Conservation (phyloP, 2,329 filamentous ascomycete species). For the Epichloe scottii region DNA sequence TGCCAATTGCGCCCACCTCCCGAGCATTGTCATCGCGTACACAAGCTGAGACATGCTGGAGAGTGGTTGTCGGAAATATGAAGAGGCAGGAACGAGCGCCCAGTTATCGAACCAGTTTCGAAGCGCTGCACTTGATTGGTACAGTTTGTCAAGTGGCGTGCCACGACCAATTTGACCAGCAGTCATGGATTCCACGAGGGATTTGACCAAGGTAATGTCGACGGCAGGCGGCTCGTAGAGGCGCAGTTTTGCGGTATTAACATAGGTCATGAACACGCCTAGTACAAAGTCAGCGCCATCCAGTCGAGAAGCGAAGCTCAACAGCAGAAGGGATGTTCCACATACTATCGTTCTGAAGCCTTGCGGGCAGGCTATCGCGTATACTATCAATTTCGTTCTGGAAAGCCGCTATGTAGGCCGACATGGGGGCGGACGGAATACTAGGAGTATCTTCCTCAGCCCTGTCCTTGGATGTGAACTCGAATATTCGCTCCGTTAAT, state of each 20-base stretch:
- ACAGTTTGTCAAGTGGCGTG: slow-evolving; percentile 36
- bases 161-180: slow-evolving; percentile 23
- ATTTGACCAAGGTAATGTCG: slow-evolving; percentile 26
- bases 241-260: slow-evolving; percentile 28
- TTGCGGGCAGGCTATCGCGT: slow-evolving; percentile 20
- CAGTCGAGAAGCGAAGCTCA: background rate
- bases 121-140: slow-evolving; percentile 33
- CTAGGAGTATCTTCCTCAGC: slow-evolving; percentile 20
- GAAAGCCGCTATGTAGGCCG: slow-evolving; percentile 34
- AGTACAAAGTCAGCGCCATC: background rate
- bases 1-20: slow-evolving; percentile 36
- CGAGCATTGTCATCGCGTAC: slow-evolving; percentile 37
- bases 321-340: background rate
- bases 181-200: slow-evolving; percentile 30
- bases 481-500: slow-evolving; percentile 36
- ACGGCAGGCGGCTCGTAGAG: slow-evolving; percentile 36
- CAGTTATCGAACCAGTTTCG: slow-evolving; percentile 37
- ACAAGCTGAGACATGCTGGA: slow-evolving; percentile 32
- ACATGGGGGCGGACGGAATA: slow-evolving; percentile 27
- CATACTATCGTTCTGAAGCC: slow-evolving; percentile 27
- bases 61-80: slow-evolving; percentile 35
- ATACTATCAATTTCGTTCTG: slow-evolving; percentile 33
- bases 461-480: slow-evolving; percentile 24
- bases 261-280: slow-evolving; percentile 13
- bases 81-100: slow-evolving; percentile 27